Evolutionary conservation across 129 eudicot genomes (phyloP).

Genomic region (Cynara cardunculus): DNA sequence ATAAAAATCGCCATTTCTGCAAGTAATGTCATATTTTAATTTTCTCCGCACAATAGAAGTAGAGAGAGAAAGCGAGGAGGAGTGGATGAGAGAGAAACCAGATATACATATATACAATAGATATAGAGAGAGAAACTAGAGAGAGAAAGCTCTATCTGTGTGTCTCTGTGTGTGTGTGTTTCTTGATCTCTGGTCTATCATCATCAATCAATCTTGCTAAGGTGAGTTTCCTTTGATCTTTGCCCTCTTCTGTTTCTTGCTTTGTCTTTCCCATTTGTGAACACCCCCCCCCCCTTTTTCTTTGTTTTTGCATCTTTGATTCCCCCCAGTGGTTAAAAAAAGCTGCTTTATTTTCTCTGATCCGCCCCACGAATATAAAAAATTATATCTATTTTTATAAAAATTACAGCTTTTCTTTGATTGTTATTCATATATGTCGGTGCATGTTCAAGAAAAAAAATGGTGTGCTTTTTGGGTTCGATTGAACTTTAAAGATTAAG

Average conservation of each 20-base stretch:
- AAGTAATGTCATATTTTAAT: slow-evolving; percentile 39
- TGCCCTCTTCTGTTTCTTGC: slow-evolving; percentile 9
- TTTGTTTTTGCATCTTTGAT: slow-evolving; percentile 49
- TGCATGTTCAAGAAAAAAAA: slow-evolving; percentile 35
- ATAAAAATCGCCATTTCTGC: slow-evolving; percentile 54
- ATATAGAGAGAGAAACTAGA: slow-evolving; percentile 22
- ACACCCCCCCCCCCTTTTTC: slow-evolving; percentile 14
- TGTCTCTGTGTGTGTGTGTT: not conserved
- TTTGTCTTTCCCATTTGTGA: slow-evolving; percentile 20
- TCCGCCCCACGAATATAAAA: slow-evolving; percentile 39
- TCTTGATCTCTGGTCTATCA: slow-evolving; percentile 21
- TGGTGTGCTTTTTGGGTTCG: not conserved
- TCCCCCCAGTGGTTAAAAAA: slow-evolving; percentile 35
- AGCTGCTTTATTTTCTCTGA: slow-evolving; percentile 64
- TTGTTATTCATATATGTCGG: slow-evolving; percentile 33
- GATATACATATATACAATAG: slow-evolving; percentile 15
- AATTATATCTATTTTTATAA: not conserved
- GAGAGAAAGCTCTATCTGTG: slow-evolving; percentile 15
- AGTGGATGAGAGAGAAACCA: slow-evolving; percentile 6
- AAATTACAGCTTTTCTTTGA: not conserved
- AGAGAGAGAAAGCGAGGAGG: slow-evolving; percentile 40
- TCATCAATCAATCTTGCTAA: slow-evolving; percentile 38
- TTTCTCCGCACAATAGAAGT: slow-evolving; percentile 38
- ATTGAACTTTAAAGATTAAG: slow-evolving; percentile 42
- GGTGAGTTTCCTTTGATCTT: slow-evolving; percentile 20